Conservation (phyloP, 768 basidiomycete species). For the Leccinellum albellum region DNA sequence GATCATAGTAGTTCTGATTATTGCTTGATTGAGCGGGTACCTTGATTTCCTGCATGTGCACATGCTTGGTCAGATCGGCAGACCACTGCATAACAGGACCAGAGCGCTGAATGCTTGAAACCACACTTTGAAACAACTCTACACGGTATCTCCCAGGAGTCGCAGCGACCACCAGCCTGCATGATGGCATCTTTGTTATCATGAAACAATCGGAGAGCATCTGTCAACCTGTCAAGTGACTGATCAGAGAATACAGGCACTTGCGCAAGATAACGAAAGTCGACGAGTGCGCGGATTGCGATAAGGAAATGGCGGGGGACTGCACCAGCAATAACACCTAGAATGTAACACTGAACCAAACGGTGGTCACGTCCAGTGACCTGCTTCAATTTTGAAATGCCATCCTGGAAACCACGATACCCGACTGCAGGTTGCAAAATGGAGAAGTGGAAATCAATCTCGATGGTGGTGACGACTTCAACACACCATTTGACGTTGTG, state of each 20-base stretch:
- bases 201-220: slow-evolving; percentile 34
- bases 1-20: too few species aligned
- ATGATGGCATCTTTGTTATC: slow-evolving; percentile 35
- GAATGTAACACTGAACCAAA: slow-evolving; percentile 12
- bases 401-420: slow-evolving; percentile 37
- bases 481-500: neutral
- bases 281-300: slow-evolving; percentile 27
- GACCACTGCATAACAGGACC: neutral
- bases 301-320: neutral
- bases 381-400: slow-evolving; percentile 32
- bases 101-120: neutral
- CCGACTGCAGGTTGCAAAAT: slow-evolving; percentile 36
- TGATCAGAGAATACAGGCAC: slow-evolving; percentile 30
- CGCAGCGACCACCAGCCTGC: neutral
- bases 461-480: slow-evolving; percentile 6
- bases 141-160: neutral
- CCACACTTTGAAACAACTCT: slow-evolving; percentile 2
- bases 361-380: slow-evolving; percentile 4
- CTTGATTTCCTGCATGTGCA: neutral
- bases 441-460: slow-evolving; percentile 37
- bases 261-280: slow-evolving; percentile 39
- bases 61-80: neutral
- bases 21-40: neutral
- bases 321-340: slow-evolving; percentile 15
- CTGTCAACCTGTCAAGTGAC: slow-evolving; percentile 28